Percentiles rank a stretch among this genome's conserved stretches.
These are phyloP conservation scores for Cucumis variabilis DNA, from an alignment of 331 rosid genomes.

Conservation along the genomic window DNA sequence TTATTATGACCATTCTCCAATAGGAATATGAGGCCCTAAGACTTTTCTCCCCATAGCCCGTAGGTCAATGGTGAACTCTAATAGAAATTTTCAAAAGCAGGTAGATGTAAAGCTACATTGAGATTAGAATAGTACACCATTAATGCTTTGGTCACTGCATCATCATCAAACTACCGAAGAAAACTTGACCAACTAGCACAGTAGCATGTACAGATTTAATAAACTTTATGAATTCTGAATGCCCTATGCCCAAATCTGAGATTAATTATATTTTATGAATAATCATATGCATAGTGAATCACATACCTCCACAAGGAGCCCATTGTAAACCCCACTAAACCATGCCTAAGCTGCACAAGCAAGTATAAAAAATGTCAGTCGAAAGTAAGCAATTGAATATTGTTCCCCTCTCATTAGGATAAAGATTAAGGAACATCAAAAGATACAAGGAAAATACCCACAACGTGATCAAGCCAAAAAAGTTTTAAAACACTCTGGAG, in stretches of 20 bases:
- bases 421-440: background rate
- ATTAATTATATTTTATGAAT: conserved; percentile 21
- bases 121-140: background rate
- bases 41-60: background rate
- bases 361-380: conserved; percentile 31
- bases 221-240: background rate
- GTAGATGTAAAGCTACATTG: background rate
- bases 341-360: conserved; percentile 91
- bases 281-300: conserved; percentile 7
- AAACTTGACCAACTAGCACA: background rate
- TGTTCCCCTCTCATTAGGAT: background rate
- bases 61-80: background rate
- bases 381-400: background rate
- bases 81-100: background rate
- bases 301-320: conserved; percentile 95
- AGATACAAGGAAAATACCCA: background rate
- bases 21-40: background rate
- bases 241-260: conserved; percentile 11
- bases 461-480: background rate
- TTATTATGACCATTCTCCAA: background rate
- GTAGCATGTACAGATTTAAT: background rate
- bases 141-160: background rate
- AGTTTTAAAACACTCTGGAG: background rate
- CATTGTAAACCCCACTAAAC: conserved; percentile 85
- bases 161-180: background rate